Evolutionary conservation across 495 filamentous ascomycete genomes (phyloP).

Genomic region (Astrocystis sublimbata): DNA sequence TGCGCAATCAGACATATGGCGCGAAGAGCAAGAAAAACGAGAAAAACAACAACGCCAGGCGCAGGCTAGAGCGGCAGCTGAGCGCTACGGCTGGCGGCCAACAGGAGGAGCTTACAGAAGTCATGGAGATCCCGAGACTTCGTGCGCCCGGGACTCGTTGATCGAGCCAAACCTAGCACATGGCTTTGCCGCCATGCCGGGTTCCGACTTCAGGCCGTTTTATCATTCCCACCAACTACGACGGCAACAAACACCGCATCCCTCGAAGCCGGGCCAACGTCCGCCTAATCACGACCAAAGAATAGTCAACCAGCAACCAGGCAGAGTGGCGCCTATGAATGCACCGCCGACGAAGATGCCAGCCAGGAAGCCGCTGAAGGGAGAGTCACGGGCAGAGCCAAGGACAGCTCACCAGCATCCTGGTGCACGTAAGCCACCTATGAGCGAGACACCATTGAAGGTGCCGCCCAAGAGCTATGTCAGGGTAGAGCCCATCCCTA

Average conservation of each 20-base stretch:
- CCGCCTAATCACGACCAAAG: conserved; percentile 1
- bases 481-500: neutral
- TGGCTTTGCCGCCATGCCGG: conserved; percentile 15
- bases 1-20: neutral
- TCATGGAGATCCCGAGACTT: neutral
- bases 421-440: neutral
- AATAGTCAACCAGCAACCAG: conserved; percentile 12
- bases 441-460: neutral
- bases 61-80: conserved; percentile 11
- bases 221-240: conserved; percentile 16
- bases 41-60: conserved; percentile 8
- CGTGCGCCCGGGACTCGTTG: conserved; percentile 9
- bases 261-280: neutral
- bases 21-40: conserved; percentile 6
- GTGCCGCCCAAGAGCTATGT: neutral
- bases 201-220: conserved; percentile 7
- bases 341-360: neutral
- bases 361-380: neutral
- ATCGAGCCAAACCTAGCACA: conserved; percentile 16
- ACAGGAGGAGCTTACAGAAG: neutral
- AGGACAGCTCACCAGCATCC: neutral
- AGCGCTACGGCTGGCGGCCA: conserved; percentile 19
- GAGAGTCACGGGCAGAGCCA: neutral
- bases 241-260: neutral
- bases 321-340: neutral